Evolutionary conservation across 2,329 filamentous ascomycete species (phyloP).

Genomic region (Epicoccum nigrum): DNA sequence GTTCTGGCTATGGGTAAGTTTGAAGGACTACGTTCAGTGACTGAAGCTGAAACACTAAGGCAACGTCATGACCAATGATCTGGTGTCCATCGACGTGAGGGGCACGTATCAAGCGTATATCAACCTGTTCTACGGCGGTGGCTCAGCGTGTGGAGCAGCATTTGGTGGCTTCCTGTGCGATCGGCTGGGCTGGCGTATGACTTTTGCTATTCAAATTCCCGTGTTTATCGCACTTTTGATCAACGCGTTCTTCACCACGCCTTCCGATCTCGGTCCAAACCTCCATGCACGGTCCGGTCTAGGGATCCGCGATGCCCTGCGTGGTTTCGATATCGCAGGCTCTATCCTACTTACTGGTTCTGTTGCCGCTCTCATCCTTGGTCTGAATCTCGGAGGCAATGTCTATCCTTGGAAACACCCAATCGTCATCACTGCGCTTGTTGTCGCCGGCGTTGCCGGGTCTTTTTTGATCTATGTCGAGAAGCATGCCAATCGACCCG

Average conservation of each 20-base stretch:
- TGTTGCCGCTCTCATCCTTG: slow-evolving; percentile 58
- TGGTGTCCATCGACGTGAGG: slow-evolving; percentile 75
- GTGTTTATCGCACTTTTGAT: slow-evolving; percentile 54
- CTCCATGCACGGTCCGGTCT: slow-evolving; percentile 50
- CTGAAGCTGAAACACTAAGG: slow-evolving; percentile 24
- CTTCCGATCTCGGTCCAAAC: slow-evolving; percentile 54
- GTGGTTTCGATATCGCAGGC: slow-evolving; percentile 57
- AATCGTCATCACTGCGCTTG: slow-evolving; percentile 55
- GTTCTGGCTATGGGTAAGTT: slow-evolving; percentile 64
- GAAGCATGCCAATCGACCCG: slow-evolving; percentile 46
- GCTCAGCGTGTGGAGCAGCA: slow-evolving; percentile 64
- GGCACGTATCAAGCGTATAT: slow-evolving; percentile 75
- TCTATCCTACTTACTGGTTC: slow-evolving; percentile 55
- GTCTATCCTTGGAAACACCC: slow-evolving; percentile 59
- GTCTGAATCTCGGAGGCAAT: slow-evolving; percentile 60
- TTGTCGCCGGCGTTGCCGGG: slow-evolving; percentile 48
- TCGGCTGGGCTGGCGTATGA: slow-evolving; percentile 74
- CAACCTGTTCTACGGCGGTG: slow-evolving; percentile 65
- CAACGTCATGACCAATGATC: slow-evolving; percentile 73
- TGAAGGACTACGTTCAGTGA: too few species aligned
- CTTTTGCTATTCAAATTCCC: slow-evolving; percentile 63
- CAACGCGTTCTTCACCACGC: slow-evolving; percentile 52
- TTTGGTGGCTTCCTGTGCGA: slow-evolving; percentile 74
- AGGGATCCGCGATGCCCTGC: slow-evolving; percentile 52
- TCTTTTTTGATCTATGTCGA: slow-evolving; percentile 53